A percentile compares a stretch with the other conserved stretches of the same genome.
Conservation (phyloP, 2,329 filamentous ascomycete species). For the Colletotrichum camelliae region DNA sequence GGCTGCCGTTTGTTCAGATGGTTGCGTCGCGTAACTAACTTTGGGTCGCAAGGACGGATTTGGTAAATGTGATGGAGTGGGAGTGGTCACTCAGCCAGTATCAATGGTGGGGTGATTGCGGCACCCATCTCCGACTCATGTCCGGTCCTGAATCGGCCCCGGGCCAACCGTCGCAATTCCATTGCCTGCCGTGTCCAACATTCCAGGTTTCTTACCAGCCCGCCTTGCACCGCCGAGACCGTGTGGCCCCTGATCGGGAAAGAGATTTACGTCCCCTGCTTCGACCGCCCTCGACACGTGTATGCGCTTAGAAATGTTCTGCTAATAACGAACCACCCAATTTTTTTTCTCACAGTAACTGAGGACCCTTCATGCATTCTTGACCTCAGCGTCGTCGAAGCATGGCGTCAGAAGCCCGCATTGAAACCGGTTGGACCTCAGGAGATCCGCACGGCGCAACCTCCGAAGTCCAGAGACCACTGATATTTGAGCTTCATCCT, state of each 20-base stretch:
- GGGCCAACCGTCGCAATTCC: background rate
- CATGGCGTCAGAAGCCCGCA: background rate
- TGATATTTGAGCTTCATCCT: background rate
- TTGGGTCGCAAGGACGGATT: background rate
- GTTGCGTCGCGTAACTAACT: background rate
- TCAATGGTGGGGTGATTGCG: background rate
- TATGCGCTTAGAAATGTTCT: background rate
- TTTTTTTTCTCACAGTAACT: background rate
- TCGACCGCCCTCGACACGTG: background rate
- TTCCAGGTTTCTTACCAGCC: constrained; percentile 9
- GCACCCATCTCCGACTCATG: constrained; percentile 9
- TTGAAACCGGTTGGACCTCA: background rate
- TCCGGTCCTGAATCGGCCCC: constrained; percentile 1
- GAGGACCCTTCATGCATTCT: background rate
- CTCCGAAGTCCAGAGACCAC: background rate
- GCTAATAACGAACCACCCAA: background rate
- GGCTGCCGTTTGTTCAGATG: background rate
- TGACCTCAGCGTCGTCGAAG: background rate
- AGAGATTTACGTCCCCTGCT: constrained; percentile 2
- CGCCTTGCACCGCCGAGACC: constrained; percentile 7
- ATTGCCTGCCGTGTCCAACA: constrained; percentile 1
- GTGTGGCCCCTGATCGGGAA: background rate
- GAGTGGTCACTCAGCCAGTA: background rate
- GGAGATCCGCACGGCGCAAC: background rate
- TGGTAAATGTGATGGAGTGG: background rate